Conservation (phyloP, 129 eudicot genomes). For the Saussurea involucrata region DNA sequence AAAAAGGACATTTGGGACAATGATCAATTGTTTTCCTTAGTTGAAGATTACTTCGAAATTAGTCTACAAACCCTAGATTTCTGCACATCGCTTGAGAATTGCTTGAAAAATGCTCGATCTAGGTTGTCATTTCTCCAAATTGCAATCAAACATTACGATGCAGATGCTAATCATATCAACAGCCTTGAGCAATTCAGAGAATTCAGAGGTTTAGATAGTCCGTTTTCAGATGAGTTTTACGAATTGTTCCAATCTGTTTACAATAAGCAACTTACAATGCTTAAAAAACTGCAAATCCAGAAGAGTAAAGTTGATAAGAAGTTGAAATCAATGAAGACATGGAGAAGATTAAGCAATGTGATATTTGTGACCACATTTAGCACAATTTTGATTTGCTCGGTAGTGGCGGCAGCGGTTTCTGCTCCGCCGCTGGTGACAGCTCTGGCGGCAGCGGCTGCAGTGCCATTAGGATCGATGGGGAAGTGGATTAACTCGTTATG, state of each 20-base stretch:
- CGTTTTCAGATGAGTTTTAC: conserved; percentile 47
- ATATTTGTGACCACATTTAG: conserved; percentile 52
- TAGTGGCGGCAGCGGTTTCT: conserved; percentile 57
- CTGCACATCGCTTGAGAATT: conserved; percentile 42
- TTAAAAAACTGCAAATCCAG: conserved; percentile 36
- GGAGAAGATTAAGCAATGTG: conserved; percentile 53
- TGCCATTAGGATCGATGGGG: conserved; percentile 72
- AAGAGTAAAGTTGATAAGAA: conserved; percentile 48
- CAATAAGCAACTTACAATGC: conserved; percentile 33
- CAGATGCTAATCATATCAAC: conserved; percentile 8
- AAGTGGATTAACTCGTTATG: conserved; percentile 56
- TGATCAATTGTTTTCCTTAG: conserved; percentile 37
- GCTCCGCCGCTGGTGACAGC: conserved; percentile 69
- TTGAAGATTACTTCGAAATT: conserved; percentile 51
- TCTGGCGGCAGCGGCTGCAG: conserved; percentile 62
- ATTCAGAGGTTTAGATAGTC: conserved; percentile 38
- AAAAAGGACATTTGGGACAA: conserved; percentile 53
- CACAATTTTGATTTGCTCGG: conserved; percentile 53
- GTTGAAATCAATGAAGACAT: conserved; percentile 38
- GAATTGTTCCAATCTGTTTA: conserved; percentile 37
- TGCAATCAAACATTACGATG: conserved; percentile 34
- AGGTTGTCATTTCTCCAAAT: conserved; percentile 35
- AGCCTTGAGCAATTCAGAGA: conserved; percentile 41
- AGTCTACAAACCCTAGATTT: conserved; percentile 51
- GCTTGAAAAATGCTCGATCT: conserved; percentile 50